Evolutionary conservation across 106 monocot genomes (phyloP), one percentile per base, ranked within the genome.

Genomic region (Dendrobium chrysotoxum): DNA sequence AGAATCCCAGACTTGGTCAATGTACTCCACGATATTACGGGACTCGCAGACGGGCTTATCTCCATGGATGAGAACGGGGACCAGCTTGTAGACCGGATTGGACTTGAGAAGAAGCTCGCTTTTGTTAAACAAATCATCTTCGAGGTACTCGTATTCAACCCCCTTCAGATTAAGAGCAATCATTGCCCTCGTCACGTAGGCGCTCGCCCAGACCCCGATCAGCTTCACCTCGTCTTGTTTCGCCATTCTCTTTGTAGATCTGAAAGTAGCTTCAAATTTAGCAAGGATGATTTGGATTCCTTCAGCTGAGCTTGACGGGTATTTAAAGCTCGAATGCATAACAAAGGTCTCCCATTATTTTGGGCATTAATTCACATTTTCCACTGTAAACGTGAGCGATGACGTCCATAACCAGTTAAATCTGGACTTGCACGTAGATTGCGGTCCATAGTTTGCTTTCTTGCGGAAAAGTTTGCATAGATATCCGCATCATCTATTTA

Each of bases 11-110:
- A 75, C 72, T n/a, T 85, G 72, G 26, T 85, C 85, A 25, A 81
- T 71, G 81, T 85, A 85, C 72, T 81, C 54, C 10, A 84, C 66
- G 21, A 84, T 80, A 53, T 80, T 28, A 18, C 70, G 38, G 30
- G 80, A 84, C 76, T 84, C 85, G 65, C 74, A 85, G 17, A 85
- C 42, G 9, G 85, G 81, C 26, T 75, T 85, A 55, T 70, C 81
- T 38, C 46, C 40, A 71, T 85, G 85, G 55, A 85, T 28, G 57
- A 85, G 81, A 17, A 85, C 82, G 12, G 85, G 85, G 28, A 85
- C 55, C 85, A 75, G 82, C 57, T 85, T 79, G 78, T 81, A 66
- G 23, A 85, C 75, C 2, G 81, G 85, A 58, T 85, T 85, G 25
- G 79, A 82, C 44, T 82, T 75, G 4, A 85, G 31, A 0, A 85